Evolutionary conservation across 2,329 filamentous ascomycete species (phyloP).

Genomic region (Cordyceps militaris): DNA sequence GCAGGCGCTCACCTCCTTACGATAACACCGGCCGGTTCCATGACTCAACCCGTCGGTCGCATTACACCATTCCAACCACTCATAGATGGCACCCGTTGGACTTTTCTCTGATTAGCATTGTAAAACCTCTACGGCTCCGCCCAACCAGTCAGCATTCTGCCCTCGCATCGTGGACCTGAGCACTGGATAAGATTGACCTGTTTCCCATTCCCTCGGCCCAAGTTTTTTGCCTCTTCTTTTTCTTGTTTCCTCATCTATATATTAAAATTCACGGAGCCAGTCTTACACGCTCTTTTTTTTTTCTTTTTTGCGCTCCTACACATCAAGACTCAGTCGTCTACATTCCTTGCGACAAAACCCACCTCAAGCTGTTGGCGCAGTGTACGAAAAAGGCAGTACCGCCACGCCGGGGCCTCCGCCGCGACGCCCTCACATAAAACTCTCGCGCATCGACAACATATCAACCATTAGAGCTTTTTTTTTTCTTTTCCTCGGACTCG

Average conservation of each 20-base stretch:
- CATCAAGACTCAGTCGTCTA: background rate
- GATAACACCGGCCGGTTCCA: background rate
- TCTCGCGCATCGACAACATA: background rate
- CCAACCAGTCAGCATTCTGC: conserved; percentile 11
- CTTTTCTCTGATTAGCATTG: background rate
- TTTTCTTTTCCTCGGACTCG: no score
- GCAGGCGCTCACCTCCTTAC: background rate
- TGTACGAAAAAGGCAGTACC: conserved; percentile 9
- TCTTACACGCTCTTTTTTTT: background rate
- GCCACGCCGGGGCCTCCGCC: background rate
- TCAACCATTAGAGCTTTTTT: background rate
- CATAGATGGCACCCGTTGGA: background rate
- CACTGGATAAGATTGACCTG: conserved; percentile 11
- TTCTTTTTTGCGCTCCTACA: background rate
- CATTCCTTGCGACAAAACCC: background rate
- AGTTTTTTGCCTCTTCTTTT: background rate
- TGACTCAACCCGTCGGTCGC: conserved; percentile 1
- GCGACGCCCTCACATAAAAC: background rate
- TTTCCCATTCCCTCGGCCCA: background rate
- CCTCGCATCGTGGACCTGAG: conserved; percentile 12
- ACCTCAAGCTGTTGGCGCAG: background rate
- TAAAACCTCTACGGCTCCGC: background rate
- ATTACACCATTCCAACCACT: background rate
- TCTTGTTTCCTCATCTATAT: background rate
- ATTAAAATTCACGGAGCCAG: background rate